phyloP scores from a whole-genome alignment of 257 asterid genomes.

The Ilex aquifolium region DNA sequence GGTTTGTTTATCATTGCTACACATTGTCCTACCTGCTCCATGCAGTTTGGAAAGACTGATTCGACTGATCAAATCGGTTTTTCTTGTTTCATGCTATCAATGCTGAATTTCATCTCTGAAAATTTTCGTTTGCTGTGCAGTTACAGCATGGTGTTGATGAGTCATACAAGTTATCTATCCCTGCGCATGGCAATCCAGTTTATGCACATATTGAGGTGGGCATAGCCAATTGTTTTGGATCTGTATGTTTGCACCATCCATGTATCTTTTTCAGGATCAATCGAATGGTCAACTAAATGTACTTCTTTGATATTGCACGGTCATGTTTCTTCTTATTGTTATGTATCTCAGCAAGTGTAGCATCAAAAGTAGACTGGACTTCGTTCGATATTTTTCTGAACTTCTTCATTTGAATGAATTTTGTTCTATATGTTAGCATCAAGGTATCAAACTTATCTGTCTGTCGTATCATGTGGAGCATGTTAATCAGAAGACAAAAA shows the following conservation, averaged over 20 bases:
- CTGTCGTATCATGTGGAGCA: too few relatives aligned
- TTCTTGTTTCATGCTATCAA: neutral
- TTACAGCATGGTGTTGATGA: slow-evolving; percentile 72
- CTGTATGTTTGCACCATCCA: neutral
- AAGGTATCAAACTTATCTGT: too few relatives aligned
- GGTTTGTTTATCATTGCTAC: too few relatives aligned
- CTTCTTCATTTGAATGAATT: too few relatives aligned
- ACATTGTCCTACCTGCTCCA: too few relatives aligned
- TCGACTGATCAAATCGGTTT: neutral
- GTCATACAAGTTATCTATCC: slow-evolving; percentile 59
- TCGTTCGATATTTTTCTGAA: too few relatives aligned
- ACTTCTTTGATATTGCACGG: neutral
- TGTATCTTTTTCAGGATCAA: neutral
- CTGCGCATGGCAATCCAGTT: slow-evolving; percentile 39
- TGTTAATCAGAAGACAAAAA: too few relatives aligned
- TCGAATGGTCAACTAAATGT: neutral
- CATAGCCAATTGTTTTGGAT: neutral
- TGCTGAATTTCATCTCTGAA: neutral
- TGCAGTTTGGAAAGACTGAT: too few relatives aligned
- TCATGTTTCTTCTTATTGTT: neutral
- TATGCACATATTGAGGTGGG: slow-evolving; percentile 64
- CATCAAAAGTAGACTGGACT: too few relatives aligned
- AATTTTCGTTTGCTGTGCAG: slow-evolving; percentile 33
- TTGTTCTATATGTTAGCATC: too few relatives aligned
- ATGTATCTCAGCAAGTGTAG: too few relatives aligned